Base-by-base conservation (phyloP, 345 rosid species). In the Moricandia moricandioides region DNA sequence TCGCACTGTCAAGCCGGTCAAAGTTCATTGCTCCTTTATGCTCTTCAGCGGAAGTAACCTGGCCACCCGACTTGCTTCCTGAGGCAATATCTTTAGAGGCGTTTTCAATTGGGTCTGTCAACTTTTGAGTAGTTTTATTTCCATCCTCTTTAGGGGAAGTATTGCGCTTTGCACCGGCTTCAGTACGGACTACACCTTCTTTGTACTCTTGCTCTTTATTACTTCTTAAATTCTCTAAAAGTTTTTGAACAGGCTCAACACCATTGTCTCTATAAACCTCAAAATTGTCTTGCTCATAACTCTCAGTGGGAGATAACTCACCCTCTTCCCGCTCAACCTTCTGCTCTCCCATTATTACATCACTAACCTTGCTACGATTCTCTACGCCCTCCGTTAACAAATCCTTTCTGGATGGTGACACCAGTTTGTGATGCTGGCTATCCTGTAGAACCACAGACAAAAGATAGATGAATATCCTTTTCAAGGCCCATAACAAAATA, bases 301-400 rank as follows among this genome's bases (percentile, higher is more conserved):
- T 97, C 57, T 92, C 97, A 69, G 83, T 88, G 24, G 99, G 99
- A 69, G 99, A 95, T 69, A 95, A 79, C 70, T 95, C 99, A 31
- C 99, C 99, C 84, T 95, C 99, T 79, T 95, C 99, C 79, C 98
- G 94, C 79, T 92, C 98, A 71, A 83, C 84, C 83, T 88, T 92
- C 21, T 77, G 79, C 57, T 81, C 89, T 64, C 67, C 82, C 72
- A 61, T 81, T 74, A 84, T 57, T 71, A 81, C 87, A 68, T 83
- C 87, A 68, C 73, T 82, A 73, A 79, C 84, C 82, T 70, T 70
- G 7, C 82, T 88, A 61, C 69, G 83, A 78, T 71, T 76, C 78
- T 85, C 86, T 45, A 62, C 61, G 58, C 81, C 83, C 70, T 84
- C 89, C 60, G 74, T 78, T 55, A 70, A 69, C 75, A 71, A 73